Percentiles rank a stretch among this genome's conserved stretches.
phyloP scores from a whole-genome alignment of 139 green algal genomes.

The Micromonas commoda region DNA sequence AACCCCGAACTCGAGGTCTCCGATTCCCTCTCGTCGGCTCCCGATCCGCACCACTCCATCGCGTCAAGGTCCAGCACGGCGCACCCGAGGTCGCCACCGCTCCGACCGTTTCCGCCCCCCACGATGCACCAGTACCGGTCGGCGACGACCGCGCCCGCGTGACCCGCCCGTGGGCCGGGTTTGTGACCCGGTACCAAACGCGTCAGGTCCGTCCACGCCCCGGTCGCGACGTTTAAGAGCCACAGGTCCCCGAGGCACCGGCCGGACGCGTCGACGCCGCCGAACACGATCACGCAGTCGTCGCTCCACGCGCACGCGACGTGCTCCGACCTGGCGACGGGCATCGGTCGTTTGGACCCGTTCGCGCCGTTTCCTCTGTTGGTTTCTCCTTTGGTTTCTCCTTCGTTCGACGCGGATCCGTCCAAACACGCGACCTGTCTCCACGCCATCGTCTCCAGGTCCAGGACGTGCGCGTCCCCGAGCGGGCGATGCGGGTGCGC shows the following conservation, averaged over 20 bases:
- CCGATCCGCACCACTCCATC: neutral
- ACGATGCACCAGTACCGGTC: conserved; percentile 6
- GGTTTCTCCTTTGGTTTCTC: too few relatives aligned
- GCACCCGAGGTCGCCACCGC: neutral
- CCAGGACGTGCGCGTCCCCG: conserved; percentile 38
- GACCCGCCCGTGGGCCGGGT: conserved; percentile 8
- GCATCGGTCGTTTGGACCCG: too few relatives aligned
- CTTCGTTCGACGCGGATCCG: too few relatives aligned
- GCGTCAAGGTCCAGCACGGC: conserved; percentile 8
- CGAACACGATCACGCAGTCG: conserved; percentile 7
- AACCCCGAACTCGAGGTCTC: too few relatives aligned
- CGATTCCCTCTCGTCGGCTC: conserved; percentile 3
- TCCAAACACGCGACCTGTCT: too few relatives aligned
- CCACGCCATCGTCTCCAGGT: conserved; percentile 41
- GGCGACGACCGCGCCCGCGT: neutral
- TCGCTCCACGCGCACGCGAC: neutral
- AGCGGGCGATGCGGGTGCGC: conserved; percentile 25
- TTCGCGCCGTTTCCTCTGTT: too few relatives aligned
- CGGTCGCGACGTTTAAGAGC: neutral
- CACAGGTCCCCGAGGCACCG: neutral
- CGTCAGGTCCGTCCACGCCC: neutral
- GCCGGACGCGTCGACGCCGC: neutral
- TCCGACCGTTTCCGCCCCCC: conserved; percentile 10
- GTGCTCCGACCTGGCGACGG: conserved; percentile 5
- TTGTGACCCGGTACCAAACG: too few relatives aligned